phyloP scores from a whole-genome alignment of 441 rosid species.

The Brassica balearica region DNA sequence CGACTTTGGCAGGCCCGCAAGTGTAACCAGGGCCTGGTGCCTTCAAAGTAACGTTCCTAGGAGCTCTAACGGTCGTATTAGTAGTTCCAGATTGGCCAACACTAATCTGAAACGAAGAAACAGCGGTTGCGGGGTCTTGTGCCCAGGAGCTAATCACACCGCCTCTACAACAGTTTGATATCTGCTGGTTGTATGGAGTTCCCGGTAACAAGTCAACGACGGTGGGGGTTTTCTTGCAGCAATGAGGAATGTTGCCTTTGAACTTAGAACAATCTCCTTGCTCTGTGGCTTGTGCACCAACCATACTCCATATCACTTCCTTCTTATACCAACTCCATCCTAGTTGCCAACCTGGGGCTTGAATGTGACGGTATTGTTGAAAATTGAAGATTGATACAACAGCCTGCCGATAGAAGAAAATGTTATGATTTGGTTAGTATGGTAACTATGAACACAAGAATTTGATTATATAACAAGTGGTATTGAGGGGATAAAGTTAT shows the following conservation, averaged over 20 bases:
- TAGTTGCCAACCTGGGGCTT: slow-evolving; percentile 81
- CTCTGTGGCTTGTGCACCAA: slow-evolving; percentile 80
- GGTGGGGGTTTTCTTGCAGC: slow-evolving; percentile 74
- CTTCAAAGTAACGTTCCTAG: slow-evolving; percentile 68
- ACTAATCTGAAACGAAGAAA: slow-evolving; percentile 71
- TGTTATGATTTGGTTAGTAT: neutral
- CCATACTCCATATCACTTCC: slow-evolving; percentile 82
- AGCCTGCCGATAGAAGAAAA: slow-evolving; percentile 50
- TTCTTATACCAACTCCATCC: slow-evolving; percentile 84
- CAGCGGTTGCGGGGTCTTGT: slow-evolving; percentile 75
- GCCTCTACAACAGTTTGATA: slow-evolving; percentile 84
- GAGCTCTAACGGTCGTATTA: slow-evolving; percentile 67
- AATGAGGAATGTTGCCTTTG: slow-evolving; percentile 79
- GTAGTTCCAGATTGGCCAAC: slow-evolving; percentile 84
- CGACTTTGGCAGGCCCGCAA: slow-evolving; percentile 67
- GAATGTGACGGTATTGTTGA: slow-evolving; percentile 87
- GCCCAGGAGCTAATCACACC: slow-evolving; percentile 76
- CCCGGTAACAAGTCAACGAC: slow-evolving; percentile 86
- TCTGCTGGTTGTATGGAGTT: slow-evolving; percentile 71
- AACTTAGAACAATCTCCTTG: slow-evolving; percentile 91
- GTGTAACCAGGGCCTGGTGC: slow-evolving; percentile 90
- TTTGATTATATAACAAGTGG: neutral
- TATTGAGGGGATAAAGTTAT: neutral
- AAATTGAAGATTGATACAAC: slow-evolving; percentile 73
- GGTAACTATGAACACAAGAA: slow-evolving; percentile 8